phyloP scores from a whole-genome alignment of 176 grass and related monocot genomes.

The Hyparrhenia diplandra region DNA sequence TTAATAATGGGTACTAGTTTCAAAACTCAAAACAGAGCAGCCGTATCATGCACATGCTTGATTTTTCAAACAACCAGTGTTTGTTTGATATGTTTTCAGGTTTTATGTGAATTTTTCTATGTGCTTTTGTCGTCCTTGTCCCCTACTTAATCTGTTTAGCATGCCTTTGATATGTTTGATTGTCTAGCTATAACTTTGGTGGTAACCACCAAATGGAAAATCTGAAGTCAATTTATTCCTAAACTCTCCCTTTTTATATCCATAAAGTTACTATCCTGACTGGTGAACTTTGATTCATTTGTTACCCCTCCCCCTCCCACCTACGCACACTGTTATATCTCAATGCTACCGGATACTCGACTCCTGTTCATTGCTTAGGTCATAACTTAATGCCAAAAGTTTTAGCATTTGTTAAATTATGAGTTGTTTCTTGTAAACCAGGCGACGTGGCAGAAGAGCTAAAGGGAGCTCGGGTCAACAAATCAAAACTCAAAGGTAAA shows the following conservation, averaged over 20 bases:
- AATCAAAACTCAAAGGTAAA: constrained; percentile 30
- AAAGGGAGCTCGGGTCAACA: neutral
- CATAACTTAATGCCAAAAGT: too few species aligned
- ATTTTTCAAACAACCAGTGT: neutral
- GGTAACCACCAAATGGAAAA: neutral
- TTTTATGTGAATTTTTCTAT: constrained; percentile 12
- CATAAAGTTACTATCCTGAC: too few species aligned
- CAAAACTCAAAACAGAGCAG: neutral
- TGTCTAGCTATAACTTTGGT: neutral
- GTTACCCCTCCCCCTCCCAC: too few species aligned
- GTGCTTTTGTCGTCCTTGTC: neutral
- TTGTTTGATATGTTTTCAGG: neutral
- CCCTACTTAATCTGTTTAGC: neutral
- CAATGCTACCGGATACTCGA: too few species aligned
- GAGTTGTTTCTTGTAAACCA: constrained; percentile 28
- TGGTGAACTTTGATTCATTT: too few species aligned
- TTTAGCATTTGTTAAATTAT: neutral
- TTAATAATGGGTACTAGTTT: neutral
- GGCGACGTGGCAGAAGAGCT: constrained; percentile 23
- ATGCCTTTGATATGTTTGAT: neutral
- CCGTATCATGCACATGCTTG: neutral
- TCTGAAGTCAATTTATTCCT: neutral
- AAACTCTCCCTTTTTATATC: neutral
- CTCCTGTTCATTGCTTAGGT: too few species aligned
- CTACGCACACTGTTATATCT: too few species aligned